These are phyloP conservation scores for Bryoerythrophyllum caledonicum DNA, from an alignment of 225 moss, liverwort and hornwort genomes.

Conservation along the genomic window DNA sequence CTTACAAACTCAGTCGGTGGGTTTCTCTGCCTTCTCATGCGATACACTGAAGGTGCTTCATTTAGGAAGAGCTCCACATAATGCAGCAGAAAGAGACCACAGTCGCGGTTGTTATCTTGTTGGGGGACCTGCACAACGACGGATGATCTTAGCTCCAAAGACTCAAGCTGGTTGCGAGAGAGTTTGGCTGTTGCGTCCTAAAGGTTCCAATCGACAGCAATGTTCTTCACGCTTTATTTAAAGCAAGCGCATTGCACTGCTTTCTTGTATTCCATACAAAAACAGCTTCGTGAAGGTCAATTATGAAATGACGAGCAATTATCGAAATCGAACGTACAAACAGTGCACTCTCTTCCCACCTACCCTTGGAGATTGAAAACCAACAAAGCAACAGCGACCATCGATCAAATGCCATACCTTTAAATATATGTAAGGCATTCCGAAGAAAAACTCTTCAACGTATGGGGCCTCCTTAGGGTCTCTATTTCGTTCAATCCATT, in stretches of 20 bases:
- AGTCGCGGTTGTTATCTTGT: constrained; percentile 61
- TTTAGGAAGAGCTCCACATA: constrained; percentile 65
- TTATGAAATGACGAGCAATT: background rate
- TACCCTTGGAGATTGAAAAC: background rate
- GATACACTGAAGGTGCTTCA: constrained; percentile 44
- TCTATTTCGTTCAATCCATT: constrained; percentile 53
- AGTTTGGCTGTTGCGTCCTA: background rate
- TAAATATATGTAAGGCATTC: constrained; percentile 44
- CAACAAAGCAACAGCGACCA: background rate
- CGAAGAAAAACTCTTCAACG: constrained; percentile 39
- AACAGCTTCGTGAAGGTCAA: background rate
- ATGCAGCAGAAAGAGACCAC: constrained; percentile 65
- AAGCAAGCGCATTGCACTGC: background rate
- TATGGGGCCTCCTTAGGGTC: constrained; percentile 21
- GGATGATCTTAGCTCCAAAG: background rate
- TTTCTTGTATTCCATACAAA: background rate
- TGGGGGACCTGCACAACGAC: constrained; percentile 51
- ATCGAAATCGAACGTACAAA: background rate
- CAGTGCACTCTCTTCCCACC: constrained; percentile 9
- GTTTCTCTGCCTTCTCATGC: constrained; percentile 36
- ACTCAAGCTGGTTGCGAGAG: background rate
- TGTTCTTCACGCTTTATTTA: background rate
- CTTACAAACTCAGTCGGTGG: constrained; percentile 51
- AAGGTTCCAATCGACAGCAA: constrained; percentile 8
- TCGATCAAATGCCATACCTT: constrained; percentile 40